Conservation (phyloP, 352 stramenopile species). For the Globisporangium sylvaticum region DNA sequence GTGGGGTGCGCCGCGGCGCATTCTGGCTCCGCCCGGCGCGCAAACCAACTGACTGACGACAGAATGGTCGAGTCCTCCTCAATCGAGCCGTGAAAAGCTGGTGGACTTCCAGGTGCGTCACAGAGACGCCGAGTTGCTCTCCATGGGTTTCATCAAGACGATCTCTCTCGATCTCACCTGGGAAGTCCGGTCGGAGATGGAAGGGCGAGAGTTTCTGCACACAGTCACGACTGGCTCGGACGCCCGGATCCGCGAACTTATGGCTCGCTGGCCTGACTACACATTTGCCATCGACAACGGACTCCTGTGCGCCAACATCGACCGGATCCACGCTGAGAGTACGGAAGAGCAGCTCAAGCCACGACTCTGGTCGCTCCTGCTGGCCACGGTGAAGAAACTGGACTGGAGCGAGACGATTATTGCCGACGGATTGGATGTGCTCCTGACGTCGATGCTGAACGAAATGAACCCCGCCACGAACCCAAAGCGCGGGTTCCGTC, state of each 20-base stretch:
- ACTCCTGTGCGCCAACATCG: not conserved
- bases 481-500: not conserved
- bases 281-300: too few species aligned
- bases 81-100: not conserved
- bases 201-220: not conserved
- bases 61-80: too few species aligned
- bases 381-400: not conserved
- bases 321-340: not conserved
- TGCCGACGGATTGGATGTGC: not conserved
- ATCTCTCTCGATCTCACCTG: not conserved
- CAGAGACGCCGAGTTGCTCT: not conserved
- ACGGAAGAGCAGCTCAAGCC: not conserved
- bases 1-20: too few species aligned
- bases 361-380: not conserved
- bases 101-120: not conserved
- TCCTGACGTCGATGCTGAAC: not conserved
- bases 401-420: not conserved
- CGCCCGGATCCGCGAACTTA: not conserved
- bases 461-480: not conserved
- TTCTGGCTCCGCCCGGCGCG: too few species aligned
- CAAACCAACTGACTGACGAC: too few species aligned
- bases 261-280: too few species aligned
- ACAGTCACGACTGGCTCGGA: not conserved
- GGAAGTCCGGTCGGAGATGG: too few species aligned
- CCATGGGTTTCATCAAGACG: not conserved